Base-by-base conservation (phyloP, 257 asterid species). In the Salvia hispanica region DNA sequence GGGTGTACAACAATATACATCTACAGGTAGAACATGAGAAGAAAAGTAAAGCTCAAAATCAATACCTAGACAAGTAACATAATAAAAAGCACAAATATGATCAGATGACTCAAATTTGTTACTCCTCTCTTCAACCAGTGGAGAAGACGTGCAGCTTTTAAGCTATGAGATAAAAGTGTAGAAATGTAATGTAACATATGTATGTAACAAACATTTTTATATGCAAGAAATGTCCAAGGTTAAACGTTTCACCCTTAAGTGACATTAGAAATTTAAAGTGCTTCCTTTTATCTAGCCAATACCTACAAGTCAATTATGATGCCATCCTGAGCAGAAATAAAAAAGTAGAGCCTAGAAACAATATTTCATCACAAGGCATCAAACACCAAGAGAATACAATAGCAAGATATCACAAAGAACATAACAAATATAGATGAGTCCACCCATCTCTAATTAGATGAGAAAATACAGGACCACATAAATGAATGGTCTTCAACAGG, bases 401-500 rank as follows among this genome's bases (percentile, higher is more conserved):
- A 6, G 37, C 43, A 71, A 18, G 34, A 21, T 6, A 76, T 34
- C 45, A 16, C 14, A 9, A 44, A 36, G 66, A 46, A 61, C 54
- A 71, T 25, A 31, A 57, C 13, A 66, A 11, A 46, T 2, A 25
- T 13, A 62, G 37, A 15, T 40, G 58, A 16, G 44, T 42, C 55
- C 61, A 55, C 54, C 62, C 16, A 31, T 58, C 67, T 36, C 46
- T 25, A 36, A 56, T 58, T 51, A 72, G 37, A 53, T 54, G 58
- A 33, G 60, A 60, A 62, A 67, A 50, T 60, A 42, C 47, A 37
- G 40, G 21, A 39, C 39, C 46, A 14, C 44, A 11, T 15, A 43
- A 16, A 39, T 36, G 0, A 63, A 50, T 25, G 46, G 18, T 40
- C 14, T 6, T 39, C 13, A 9, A 28, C 21, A 13, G 25, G 52